Evolutionary conservation across 2,329 filamentous ascomycete genomes (phyloP), one percentile per base, ranked within the genome.

Genomic region (Fusarium mundagurra): DNA sequence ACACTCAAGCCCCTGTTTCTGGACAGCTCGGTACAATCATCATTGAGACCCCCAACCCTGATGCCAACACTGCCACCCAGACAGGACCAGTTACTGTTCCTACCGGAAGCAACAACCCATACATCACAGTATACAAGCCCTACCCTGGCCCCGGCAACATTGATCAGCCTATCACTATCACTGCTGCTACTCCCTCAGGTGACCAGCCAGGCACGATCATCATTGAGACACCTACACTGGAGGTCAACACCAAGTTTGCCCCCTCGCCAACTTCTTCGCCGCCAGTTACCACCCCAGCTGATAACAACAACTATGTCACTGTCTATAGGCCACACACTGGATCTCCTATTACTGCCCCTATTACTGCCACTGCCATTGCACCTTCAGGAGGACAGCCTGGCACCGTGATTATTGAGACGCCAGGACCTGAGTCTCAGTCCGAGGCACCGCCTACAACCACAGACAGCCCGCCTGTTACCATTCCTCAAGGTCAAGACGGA

Each of bases 291-390:
- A 60, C 59, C 10, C 50, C 67, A 14, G 43, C 45, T 20, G 67
- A 41, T 9, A 44, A 60, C 14, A 41, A 48, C 13, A 51, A 51
- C 18, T 74, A 72, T 22, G 55, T 75, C 27, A 74, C 72, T 24
- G 57, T 74, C n/a, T 74, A 69, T 39, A 58, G 72, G 13, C 68
- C 64, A 6, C 72, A 74, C 43, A 57, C 64, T 20, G 72, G 72
- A 16, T 24, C 41, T 31, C 58, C 54, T 3, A 74, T 73, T 41
- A 74, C 71, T 41, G 71, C 41, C 14, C 71, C 62, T n/a, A 61
- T 73, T 16, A 74, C 71, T 48, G 71, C 72, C 58, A 72, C 71
- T 58, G 72, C 71, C 44, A 74, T 73, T 67, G 67, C 62, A 57
- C 71, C 71, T 36, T 53, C 67, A 24, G 71, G 58, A 57, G 71